Percentiles rank a stretch among this genome's conserved stretches.
Evolutionary conservation across 179 eudicot genomes (phyloP).

Genomic region (Patellifolia procumbens): DNA sequence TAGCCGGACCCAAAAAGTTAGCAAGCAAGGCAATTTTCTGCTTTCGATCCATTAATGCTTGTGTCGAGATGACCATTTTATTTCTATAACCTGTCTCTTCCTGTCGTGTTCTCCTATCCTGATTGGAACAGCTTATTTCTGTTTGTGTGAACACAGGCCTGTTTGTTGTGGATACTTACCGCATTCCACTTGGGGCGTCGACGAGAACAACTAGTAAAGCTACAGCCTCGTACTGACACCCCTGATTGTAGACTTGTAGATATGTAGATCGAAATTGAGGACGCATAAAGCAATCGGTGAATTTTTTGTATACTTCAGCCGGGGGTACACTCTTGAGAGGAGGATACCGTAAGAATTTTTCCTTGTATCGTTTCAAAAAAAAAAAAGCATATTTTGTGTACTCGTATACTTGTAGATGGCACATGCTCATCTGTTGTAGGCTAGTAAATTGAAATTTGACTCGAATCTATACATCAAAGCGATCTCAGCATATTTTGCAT

Average conservation of each 20-base stretch:
- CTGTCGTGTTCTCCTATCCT: not conserved
- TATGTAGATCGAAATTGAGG: too few species aligned
- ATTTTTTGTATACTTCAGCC: too few species aligned
- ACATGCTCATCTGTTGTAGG: not conserved
- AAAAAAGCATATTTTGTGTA: too few species aligned
- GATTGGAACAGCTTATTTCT: not conserved
- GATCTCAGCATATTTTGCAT: not conserved
- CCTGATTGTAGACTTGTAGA: too few species aligned
- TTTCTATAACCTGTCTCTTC: not conserved
- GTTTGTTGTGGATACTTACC: slow-evolving; percentile 62
- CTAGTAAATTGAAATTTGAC: not conserved
- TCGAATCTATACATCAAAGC: slow-evolving; percentile 3
- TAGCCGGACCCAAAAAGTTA: too few species aligned
- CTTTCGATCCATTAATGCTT: not conserved
- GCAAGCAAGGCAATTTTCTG: not conserved
- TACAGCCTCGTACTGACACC: slow-evolving; percentile 16
- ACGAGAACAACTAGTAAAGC: slow-evolving; percentile 31
- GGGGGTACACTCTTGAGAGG: slow-evolving; percentile 19
- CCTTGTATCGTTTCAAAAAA: too few species aligned
- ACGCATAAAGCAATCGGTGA: too few species aligned
- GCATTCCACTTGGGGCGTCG: slow-evolving; percentile 67
- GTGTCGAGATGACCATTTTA: not conserved
- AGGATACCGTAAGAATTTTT: too few species aligned
- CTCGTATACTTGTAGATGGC: too few species aligned
- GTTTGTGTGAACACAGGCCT: slow-evolving; percentile 45